Evolutionary conservation across 768 basidiomycete genomes (phyloP).

Genomic region (Punctularia strigosozonata): DNA sequence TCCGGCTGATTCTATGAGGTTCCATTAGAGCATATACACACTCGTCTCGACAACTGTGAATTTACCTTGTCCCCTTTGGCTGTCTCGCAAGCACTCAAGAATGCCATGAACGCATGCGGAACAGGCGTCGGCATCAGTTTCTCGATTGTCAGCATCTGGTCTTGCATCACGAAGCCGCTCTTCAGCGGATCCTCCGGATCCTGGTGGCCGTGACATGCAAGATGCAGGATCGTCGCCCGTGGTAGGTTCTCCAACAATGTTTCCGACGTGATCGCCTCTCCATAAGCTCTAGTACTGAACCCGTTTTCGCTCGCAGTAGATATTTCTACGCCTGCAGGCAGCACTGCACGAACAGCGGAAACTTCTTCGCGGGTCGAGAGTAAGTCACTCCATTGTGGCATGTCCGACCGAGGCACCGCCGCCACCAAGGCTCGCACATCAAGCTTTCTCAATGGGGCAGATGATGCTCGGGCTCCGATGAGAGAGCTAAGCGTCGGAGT

Average conservation of each 20-base stretch:
- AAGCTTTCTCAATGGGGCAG: neutral
- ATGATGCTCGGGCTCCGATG: neutral
- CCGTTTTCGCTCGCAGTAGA: neutral
- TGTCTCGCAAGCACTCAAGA: constrained; percentile 20
- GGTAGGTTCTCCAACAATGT: neutral
- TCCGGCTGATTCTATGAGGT: constrained; percentile 11
- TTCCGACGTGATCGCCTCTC: neutral
- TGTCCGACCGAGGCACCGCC: too few species aligned
- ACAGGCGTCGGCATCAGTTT: constrained; percentile 13
- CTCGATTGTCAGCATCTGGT: constrained; percentile 12
- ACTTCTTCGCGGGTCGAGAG: neutral
- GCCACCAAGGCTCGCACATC: too few species aligned
- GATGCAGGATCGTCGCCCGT: constrained; percentile 13
- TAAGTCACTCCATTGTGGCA: neutral
- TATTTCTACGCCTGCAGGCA: neutral
- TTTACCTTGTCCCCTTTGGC: constrained; percentile 12
- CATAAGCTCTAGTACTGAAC: neutral
- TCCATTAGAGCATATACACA: too few species aligned
- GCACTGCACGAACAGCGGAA: neutral
- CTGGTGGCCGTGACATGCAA: constrained; percentile 16
- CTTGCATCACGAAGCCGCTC: constrained; percentile 11
- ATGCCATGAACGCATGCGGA: constrained; percentile 21
- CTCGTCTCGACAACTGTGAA: too few species aligned
- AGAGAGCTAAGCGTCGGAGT: neutral
- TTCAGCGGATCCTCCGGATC: constrained; percentile 9